Conservation (phyloP, 2,329 filamentous ascomycete genomes). For the Talaromyces sp. region DNA sequence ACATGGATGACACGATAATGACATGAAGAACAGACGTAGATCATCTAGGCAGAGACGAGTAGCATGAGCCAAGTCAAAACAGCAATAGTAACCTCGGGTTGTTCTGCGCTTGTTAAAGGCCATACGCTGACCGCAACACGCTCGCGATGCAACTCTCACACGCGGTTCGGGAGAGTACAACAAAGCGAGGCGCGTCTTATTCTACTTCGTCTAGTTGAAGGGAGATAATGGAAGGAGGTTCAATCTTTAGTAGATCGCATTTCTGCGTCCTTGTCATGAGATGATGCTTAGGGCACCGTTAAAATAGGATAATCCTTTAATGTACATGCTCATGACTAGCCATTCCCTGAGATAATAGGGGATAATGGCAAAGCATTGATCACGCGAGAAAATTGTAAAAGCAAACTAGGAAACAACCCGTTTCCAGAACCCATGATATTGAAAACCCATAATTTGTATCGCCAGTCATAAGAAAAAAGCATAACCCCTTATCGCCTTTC, state of each 20-base stretch:
- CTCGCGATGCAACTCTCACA: too few species aligned
- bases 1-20: too few species aligned
- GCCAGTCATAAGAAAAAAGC: conserved; percentile 44
- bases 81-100: too few species aligned
- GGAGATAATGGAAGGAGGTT: background rate
- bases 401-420: conserved; percentile 37
- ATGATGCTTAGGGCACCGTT: conserved; percentile 34
- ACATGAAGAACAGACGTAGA: too few species aligned
- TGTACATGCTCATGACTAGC: conserved; percentile 42
- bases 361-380: conserved; percentile 29
- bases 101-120: too few species aligned
- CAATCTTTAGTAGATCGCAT: conserved; percentile 26
- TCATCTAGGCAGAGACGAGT: too few species aligned
- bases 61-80: too few species aligned
- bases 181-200: too few species aligned
- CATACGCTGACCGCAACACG: too few species aligned
- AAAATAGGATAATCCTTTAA: conserved; percentile 29
- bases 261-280: conserved; percentile 40
- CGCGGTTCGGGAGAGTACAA: too few species aligned
- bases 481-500: conserved; percentile 46
- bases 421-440: conserved; percentile 44
- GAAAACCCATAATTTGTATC: conserved; percentile 47
- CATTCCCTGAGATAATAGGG: conserved; percentile 16
- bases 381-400: conserved; percentile 29
- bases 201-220: too few species aligned